These are phyloP conservation scores for Teratosphaeria gauchensis DNA, from an alignment of 2,329 filamentous ascomycete species.

Conservation along the genomic window DNA sequence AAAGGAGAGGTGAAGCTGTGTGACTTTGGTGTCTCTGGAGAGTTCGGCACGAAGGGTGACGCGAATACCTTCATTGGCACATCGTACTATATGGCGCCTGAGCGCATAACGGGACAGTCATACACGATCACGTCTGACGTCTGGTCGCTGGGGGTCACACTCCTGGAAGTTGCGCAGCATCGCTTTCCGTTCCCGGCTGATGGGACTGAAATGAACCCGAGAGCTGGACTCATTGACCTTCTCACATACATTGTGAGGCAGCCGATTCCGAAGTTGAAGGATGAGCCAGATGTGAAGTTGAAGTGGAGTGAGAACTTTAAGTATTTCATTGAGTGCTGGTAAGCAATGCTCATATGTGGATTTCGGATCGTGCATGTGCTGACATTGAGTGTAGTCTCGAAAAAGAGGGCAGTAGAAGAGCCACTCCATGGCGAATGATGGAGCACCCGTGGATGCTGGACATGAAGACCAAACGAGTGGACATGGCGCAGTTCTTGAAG, in stretches of 20 bases:
- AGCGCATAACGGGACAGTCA: slow-evolving; percentile 92
- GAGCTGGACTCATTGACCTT: slow-evolving; percentile 85
- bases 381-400: slow-evolving; percentile 58
- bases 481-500: slow-evolving; percentile 88
- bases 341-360: slow-evolving; percentile 34
- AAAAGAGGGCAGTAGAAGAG: slow-evolving; percentile 78
- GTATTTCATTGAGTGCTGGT: slow-evolving; percentile 99
- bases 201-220: slow-evolving; percentile 88
- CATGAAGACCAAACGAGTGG: slow-evolving; percentile 91
- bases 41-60: slow-evolving; percentile 97
- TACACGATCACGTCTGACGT: slow-evolving; percentile 99
- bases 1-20: slow-evolving; percentile 93
- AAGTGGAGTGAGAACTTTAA: slow-evolving; percentile 97
- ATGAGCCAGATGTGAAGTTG: slow-evolving; percentile 68
- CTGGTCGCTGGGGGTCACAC: slow-evolving; percentile 91
- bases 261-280: slow-evolving; percentile 88
- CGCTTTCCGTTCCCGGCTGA: slow-evolving; percentile 97
- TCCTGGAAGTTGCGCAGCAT: slow-evolving; percentile 98
- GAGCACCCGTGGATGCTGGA: slow-evolving; percentile 99
- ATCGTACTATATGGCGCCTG: slow-evolving; percentile 98
- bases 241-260: slow-evolving; percentile 96
- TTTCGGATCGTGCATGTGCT: not conserved
- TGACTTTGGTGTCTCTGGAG: slow-evolving; percentile 94
- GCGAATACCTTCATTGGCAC: slow-evolving; percentile 99
- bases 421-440: slow-evolving; percentile 96